Percentiles rank a stretch among this genome's conserved stretches.
phyloP scores from a whole-genome alignment of 2,329 filamentous ascomycete species.

The Beauveria scarabaeidicola region DNA sequence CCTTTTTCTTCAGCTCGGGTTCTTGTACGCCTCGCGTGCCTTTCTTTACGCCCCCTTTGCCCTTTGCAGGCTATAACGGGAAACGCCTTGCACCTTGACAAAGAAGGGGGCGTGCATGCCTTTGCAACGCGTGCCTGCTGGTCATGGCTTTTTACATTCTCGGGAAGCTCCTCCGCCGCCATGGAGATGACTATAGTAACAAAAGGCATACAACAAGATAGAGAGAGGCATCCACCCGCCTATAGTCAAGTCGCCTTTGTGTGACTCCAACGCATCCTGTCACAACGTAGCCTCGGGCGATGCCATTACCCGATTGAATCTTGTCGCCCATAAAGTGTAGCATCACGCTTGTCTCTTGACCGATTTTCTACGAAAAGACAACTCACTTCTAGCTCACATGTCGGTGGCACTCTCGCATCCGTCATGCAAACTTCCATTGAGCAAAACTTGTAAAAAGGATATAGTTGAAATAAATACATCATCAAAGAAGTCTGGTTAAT shows the following conservation, averaged over 20 bases:
- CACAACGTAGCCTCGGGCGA: no score
- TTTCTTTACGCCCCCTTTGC: not conserved
- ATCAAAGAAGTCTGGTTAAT: constrained; percentile 1
- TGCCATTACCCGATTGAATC: no score
- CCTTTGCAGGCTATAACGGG: not conserved
- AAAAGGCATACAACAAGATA: not conserved
- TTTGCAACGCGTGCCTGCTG: not conserved
- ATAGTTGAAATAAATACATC: constrained; percentile 6
- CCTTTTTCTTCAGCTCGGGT: not conserved
- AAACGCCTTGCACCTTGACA: not conserved
- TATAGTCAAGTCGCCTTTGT: not conserved
- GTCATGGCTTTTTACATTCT: not conserved
- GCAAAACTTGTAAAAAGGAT: not conserved
- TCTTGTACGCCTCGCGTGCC: not conserved
- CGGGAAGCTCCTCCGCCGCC: not conserved
- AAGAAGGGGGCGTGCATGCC: not conserved
- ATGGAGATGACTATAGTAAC: not conserved
- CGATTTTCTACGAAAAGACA: no score
- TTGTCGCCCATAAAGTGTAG: no score
- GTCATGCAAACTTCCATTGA: no score
- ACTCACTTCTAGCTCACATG: no score
- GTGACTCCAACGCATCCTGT: not conserved
- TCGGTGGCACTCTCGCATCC: no score
- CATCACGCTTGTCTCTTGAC: no score
- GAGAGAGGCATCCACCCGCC: not conserved